phyloP scores from a whole-genome alignment of 176 grass and related monocot species.

The Carex littledalei region DNA sequence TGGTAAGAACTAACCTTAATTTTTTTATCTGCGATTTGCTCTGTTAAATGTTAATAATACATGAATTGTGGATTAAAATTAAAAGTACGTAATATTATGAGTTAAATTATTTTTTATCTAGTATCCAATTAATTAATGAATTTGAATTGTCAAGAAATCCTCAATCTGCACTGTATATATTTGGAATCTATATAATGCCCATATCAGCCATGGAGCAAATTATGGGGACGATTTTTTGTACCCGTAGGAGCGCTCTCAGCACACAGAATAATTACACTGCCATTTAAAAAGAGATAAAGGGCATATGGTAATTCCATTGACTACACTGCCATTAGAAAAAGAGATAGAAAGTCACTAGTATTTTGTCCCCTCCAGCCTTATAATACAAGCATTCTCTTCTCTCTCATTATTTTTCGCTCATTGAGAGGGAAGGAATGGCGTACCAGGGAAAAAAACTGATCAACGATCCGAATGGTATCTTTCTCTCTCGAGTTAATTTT shows the following conservation, averaged over 20 bases:
- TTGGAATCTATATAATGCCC: background rate
- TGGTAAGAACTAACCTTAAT: too few species aligned
- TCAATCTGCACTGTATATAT: too few species aligned
- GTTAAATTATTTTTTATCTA: too few species aligned
- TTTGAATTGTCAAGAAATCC: too few species aligned
- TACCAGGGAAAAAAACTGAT: constrained; percentile 92
- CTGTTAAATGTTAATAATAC: too few species aligned
- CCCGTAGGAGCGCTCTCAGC: background rate
- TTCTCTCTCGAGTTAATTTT: background rate
- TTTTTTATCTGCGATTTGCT: too few species aligned
- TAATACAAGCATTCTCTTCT: background rate
- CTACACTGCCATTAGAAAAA: constrained; percentile 11
- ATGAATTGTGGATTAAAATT: too few species aligned
- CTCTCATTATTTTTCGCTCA: background rate
- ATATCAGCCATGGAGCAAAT: background rate
- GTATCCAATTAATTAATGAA: too few species aligned
- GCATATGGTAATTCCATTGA: constrained; percentile 24
- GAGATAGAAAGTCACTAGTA: constrained; percentile 16
- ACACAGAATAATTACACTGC: background rate
- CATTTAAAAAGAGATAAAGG: background rate
- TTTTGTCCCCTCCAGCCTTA: background rate
- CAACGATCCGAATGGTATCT: constrained; percentile 75
- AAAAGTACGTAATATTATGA: too few species aligned
- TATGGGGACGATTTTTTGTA: background rate
- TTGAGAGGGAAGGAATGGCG: constrained; percentile 44